Percentiles rank a stretch among this genome's conserved stretches.
Evolutionary conservation across 352 stramenopile species (phyloP).

Genomic region (Globisporangium echinulatum): DNA sequence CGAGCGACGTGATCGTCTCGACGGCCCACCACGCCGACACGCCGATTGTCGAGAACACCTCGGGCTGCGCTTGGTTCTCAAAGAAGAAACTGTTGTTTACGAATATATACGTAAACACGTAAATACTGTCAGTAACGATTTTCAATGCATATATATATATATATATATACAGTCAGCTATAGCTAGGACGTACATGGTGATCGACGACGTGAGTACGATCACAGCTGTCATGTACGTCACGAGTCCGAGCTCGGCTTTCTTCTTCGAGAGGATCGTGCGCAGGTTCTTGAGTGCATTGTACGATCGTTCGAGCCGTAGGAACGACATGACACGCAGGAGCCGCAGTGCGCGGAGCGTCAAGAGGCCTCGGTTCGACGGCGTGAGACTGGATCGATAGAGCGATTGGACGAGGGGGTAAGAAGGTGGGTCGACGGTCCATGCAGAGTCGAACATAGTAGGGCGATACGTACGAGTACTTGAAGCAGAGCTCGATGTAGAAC

Average conservation of each 20-base stretch:
- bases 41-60: constrained; percentile 73
- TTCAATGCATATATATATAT: background rate
- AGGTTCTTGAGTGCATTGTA: constrained; percentile 78
- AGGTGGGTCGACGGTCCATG: background rate
- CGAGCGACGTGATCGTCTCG: constrained; percentile 82
- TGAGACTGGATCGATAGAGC: constrained; percentile 3
- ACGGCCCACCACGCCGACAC: constrained; percentile 77
- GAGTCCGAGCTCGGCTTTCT: constrained; percentile 71
- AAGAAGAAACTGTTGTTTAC: constrained; percentile 56
- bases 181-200: constrained; percentile 55
- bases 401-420: background rate
- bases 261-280: constrained; percentile 62
- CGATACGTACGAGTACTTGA: constrained; percentile 47
- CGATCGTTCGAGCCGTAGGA: constrained; percentile 68
- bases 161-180: background rate
- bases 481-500: constrained; percentile 77
- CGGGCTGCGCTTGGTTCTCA: constrained; percentile 61
- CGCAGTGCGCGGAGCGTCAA: constrained; percentile 68
- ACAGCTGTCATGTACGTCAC: constrained; percentile 78
- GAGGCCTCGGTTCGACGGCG: constrained; percentile 26
- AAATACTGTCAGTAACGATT: background rate
- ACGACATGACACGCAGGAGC: constrained; percentile 74
- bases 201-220: constrained; percentile 73
- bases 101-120: background rate
- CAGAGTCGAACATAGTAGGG: background rate